Evolutionary conservation across 1,139 yeast genomes (phyloP).

Genomic region (Suhomyces chickasaworum): DNA sequence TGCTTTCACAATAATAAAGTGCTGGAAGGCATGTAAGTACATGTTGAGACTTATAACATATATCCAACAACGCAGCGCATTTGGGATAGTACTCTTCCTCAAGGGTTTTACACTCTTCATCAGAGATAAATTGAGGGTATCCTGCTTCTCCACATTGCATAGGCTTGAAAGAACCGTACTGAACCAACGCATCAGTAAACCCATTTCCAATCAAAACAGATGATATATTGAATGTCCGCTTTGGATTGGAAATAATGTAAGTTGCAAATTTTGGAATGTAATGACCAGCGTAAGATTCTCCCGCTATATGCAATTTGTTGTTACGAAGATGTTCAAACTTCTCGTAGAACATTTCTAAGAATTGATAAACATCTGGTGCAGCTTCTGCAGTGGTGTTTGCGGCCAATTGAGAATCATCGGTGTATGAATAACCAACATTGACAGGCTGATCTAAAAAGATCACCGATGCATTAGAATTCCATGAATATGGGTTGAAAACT

Average conservation of each 20-base stretch:
- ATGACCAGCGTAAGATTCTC: constrained; percentile 86
- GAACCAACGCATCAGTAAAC: constrained; percentile 69
- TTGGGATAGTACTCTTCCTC: constrained; percentile 13
- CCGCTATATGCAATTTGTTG: constrained; percentile 73
- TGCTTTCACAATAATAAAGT: constrained; percentile 9
- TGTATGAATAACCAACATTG: constrained; percentile 53
- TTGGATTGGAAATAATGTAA: constrained; percentile 63
- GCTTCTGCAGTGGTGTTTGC: constrained; percentile 67
- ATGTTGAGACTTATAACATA: constrained; percentile 13
- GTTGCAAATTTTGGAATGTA: constrained; percentile 76
- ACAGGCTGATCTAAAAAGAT: constrained; percentile 52
- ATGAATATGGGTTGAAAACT: constrained; percentile 40
- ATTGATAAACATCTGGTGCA: constrained; percentile 63
- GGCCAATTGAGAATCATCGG: constrained; percentile 32
- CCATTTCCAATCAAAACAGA: constrained; percentile 83
- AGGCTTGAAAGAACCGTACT: constrained; percentile 67
- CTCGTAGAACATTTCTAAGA: constrained; percentile 32
- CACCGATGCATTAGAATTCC: constrained; percentile 50
- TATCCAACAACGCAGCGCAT: constrained; percentile 14
- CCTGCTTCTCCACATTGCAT: constrained; percentile 87
- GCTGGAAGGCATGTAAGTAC: constrained; percentile 18
- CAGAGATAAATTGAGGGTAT: constrained; percentile 51
- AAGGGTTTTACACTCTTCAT: constrained; percentile 47
- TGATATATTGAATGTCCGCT: constrained; percentile 61
- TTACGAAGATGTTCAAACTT: constrained; percentile 40